Base-by-base conservation (phyloP, 1,139 yeast genomes). In the Lodderomyces pseudojiufengensis region DNA sequence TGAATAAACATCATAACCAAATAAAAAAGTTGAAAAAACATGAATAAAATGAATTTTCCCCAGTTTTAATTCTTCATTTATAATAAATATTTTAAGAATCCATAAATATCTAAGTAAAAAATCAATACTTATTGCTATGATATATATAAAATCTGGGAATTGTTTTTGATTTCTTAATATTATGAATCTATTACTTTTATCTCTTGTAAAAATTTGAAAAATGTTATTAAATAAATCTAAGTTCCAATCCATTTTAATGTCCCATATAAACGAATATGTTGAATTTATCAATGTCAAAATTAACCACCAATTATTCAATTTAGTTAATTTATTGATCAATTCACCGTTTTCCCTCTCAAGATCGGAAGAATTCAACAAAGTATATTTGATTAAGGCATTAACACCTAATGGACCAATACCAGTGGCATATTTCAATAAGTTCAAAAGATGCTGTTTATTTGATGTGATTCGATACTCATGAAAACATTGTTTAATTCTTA, bases 161-260 rank as follows among this genome's bases (percentile, higher is more conserved):
- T 36, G 38, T 16, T 39, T 26, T 9, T 39, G 32, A 5, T 28
- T 22, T 35, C 47, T 35, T 15, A 43, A 36, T n/a, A 39, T 31
- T 15, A 30, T 21, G 16, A 32, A 32, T 14, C 20, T 15, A 11
- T 27, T 5, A 9, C 24, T 20, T 11, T 30, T 18, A 7, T 5
- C 7, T 18, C 6, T 5, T 18, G 20, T 5, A 18, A 18, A 18
- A 5, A 18, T 5, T 11, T 32, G 26, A 22, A 32, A 26, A 5
- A 32, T 3, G 9, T 32, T 32, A 26, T 65, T 69, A 45, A 78
- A 70, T 4, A 84, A 44, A n/a, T 73, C 73, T 32, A 87, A 70
- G 32, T 80, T 80, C 98, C 98, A 92, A 62, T 92, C 98, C 73
- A 79, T 78, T 35, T 74, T 73, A 15, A 90, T 61, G 57, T 92